Percentiles rank a stretch among this genome's conserved stretches.
Evolutionary conservation across 495 filamentous ascomycete genomes (phyloP).

Genomic region (Tetracladium marchalianum): DNA sequence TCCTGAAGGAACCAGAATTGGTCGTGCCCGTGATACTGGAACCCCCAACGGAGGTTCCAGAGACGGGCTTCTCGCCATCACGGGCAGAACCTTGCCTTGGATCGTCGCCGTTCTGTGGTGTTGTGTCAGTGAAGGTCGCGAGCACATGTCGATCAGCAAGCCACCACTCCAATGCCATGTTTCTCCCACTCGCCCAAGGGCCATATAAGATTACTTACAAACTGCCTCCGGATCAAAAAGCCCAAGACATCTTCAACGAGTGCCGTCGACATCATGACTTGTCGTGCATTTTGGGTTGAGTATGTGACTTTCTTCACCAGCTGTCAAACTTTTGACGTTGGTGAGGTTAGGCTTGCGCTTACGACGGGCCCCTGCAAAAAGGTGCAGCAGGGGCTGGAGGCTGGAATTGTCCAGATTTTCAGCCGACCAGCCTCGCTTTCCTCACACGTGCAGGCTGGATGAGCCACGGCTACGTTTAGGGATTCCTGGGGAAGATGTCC

Average conservation of each 20-base stretch:
- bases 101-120: conserved; percentile 8
- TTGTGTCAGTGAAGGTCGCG: neutral
- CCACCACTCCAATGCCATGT: neutral
- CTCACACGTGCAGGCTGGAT: no score
- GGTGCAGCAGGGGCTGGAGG: no score
- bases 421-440: no score
- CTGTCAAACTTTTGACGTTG: no score
- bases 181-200: neutral
- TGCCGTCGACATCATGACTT: neutral
- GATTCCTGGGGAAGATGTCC: no score
- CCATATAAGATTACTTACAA: neutral
- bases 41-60: conserved; percentile 9
- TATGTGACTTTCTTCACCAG: no score
- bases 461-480: no score
- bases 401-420: no score
- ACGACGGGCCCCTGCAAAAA: no score
- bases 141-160: neutral
- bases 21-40: conserved; percentile 9
- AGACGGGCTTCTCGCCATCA: conserved; percentile 11
- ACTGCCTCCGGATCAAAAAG: neutral
- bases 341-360: no score
- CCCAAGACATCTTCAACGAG: neutral
- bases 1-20: conserved; percentile 16
- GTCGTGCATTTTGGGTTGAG: no score
- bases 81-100: conserved; percentile 17